Percentiles rank a stretch among this genome's conserved stretches.
Evolutionary conservation across 768 basidiomycete species (phyloP).

Genomic region (Mycena rebaudengoi): DNA sequence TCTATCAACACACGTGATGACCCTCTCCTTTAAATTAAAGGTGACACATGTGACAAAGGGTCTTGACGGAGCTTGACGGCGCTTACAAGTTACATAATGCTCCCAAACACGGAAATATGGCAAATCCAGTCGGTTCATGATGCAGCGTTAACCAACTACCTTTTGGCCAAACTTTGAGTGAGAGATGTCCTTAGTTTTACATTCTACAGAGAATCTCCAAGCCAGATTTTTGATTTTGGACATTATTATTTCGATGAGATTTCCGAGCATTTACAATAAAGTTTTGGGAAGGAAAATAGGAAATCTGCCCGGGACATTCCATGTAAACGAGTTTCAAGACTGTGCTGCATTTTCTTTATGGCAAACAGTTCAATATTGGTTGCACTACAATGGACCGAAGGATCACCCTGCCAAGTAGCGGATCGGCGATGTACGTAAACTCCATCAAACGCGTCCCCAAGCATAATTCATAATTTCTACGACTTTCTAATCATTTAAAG

Average conservation of each 20-base stretch:
- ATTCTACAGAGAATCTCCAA: not conserved
- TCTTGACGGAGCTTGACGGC: no score
- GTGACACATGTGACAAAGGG: no score
- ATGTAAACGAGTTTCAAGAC: not conserved
- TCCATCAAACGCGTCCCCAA: conserved; percentile 4
- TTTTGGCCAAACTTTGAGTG: not conserved
- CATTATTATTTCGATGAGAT: not conserved
- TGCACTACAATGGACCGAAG: not conserved
- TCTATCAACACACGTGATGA: no score
- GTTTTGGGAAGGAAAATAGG: not conserved
- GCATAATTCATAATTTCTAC: not conserved
- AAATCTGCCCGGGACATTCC: not conserved
- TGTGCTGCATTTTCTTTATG: not conserved
- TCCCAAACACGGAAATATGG: not conserved
- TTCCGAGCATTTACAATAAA: not conserved
- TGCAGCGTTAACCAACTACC: not conserved
- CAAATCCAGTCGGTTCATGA: not conserved
- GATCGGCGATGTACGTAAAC: not conserved
- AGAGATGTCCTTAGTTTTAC: not conserved
- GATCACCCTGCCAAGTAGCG: not conserved
- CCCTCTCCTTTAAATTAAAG: no score
- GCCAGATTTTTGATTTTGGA: not conserved
- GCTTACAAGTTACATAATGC: no score
- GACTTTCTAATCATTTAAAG: not conserved
- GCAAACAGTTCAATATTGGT: not conserved